Evolutionary conservation across 2,329 filamentous ascomycete species (phyloP), one percentile per base, ranked within the genome.

Genomic region (Ophiostoma novo-ulmi): DNA sequence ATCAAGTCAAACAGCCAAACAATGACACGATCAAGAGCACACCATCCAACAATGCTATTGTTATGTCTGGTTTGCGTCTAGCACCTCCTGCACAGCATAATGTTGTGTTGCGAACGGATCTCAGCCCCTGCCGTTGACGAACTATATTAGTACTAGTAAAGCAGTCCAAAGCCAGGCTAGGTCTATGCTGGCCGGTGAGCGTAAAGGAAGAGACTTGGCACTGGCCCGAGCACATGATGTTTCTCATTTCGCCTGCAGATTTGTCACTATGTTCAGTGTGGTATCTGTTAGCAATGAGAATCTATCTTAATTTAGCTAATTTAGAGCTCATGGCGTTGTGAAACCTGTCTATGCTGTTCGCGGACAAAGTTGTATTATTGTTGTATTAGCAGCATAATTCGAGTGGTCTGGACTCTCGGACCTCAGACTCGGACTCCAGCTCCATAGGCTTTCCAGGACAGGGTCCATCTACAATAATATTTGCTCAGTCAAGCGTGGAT

Each of bases 1-100:
- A 22, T 2, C 52, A 58, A 13, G 10, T 58, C n/a, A 22, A 22
- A 22, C n/a, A 58, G 14, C 31, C n/a, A 58, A 58, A 3, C 52
- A 58, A 58, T 58, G 52, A 58, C 52, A 58, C 22, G 52, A 58
- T 58, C 17, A 58, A 26, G n/a, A 58, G 52, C 52, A 58, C 22
- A 58, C 26, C 22, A 22, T 26, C 52, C 52, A 26, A 58, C 52
- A 58, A 58, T 58, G 11, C 52, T 58, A 58, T 58, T 58, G 52
- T 26, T 26, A 58, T 58, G 52, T 13, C 52, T 58, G 22, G n/a
- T 58, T 58, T 58, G n/a, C 11, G 52, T 13, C 52, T 58, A 22
- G 52, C 52, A 26, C 52, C 4, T 8, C 11, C 13, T 8, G 11
- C 52, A 10, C 52, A 58, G n/a, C 52, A 58, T 58, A 58, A 58